Percentiles rank a stretch among this genome's conserved stretches.
Evolutionary conservation across 2,329 filamentous ascomycete species (phyloP).

Genomic region (Aspergillus intermedius): DNA sequence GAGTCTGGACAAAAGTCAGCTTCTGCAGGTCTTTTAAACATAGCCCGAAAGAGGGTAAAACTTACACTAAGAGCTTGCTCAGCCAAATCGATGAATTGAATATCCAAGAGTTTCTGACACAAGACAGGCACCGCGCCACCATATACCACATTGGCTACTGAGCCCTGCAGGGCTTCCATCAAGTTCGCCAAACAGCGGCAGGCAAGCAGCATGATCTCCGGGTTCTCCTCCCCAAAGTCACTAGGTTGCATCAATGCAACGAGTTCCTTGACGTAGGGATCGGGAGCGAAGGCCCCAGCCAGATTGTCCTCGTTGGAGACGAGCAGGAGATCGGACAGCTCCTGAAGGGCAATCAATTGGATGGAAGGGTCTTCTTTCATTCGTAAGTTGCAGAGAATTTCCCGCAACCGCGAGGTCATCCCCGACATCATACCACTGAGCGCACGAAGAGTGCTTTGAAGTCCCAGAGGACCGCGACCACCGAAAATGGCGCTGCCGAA

Average conservation of each 20-base stretch:
- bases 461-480: constrained; percentile 54
- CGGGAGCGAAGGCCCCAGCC: constrained; percentile 87
- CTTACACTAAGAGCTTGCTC: constrained; percentile 83
- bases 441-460: constrained; percentile 77
- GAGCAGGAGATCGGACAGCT: constrained; percentile 84
- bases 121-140: constrained; percentile 92
- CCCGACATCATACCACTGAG: constrained; percentile 89
- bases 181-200: constrained; percentile 93
- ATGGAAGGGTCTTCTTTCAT: constrained; percentile 79
- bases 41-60: constrained; percentile 10
- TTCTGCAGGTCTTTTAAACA: background rate
- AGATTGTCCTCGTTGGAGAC: constrained; percentile 96
- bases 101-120: constrained; percentile 91
- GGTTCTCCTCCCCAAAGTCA: constrained; percentile 81
- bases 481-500: constrained; percentile 61
- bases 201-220: constrained; percentile 93
- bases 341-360: constrained; percentile 86
- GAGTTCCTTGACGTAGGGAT: constrained; percentile 91
- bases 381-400: constrained; percentile 67
- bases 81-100: constrained; percentile 93
- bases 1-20: constrained; percentile 48
- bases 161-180: constrained; percentile 92
- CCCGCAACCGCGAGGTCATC: constrained; percentile 69
- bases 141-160: constrained; percentile 92
- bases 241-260: constrained; percentile 86